Evolutionary conservation across 2,329 filamentous ascomycete genomes (phyloP).

Genomic region (Tolypocladium paradoxum): DNA sequence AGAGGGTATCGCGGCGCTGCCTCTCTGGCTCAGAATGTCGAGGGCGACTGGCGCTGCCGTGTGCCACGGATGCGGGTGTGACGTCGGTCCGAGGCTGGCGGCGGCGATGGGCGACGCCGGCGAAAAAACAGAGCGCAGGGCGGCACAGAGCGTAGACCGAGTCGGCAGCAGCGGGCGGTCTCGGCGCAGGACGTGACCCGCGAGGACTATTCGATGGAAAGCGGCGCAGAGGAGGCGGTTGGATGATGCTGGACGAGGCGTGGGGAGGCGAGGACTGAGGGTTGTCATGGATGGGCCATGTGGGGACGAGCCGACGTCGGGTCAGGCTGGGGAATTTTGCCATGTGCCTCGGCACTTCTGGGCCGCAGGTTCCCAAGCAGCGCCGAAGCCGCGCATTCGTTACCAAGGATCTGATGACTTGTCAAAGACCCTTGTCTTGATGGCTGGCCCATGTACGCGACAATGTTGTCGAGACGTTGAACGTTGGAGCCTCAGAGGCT

Average conservation of each 20-base stretch:
- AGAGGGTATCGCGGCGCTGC: background rate
- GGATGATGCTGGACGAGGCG: background rate
- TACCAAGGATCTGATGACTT: too few species aligned
- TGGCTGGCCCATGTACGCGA: background rate
- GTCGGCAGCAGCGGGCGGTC: background rate
- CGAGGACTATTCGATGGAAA: background rate
- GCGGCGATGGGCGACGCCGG: background rate
- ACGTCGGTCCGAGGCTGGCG: background rate
- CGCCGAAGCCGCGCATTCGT: too few species aligned
- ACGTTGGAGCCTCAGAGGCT: too few species aligned
- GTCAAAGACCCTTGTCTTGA: too few species aligned
- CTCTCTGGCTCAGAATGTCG: background rate
- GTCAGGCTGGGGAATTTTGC: background rate
- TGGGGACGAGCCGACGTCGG: background rate
- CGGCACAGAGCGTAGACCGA: background rate
- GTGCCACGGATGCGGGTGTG: background rate
- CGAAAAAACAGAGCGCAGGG: background rate
- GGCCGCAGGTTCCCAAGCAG: too few species aligned
- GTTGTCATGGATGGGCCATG: background rate
- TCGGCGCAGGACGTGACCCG: background rate
- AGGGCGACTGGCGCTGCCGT: background rate
- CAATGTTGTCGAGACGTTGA: too few species aligned
- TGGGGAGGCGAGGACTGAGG: background rate
- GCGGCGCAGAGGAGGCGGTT: background rate
- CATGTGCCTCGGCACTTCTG: slow-evolving; percentile 7